A percentile compares a stretch with the other conserved stretches of the same genome.
Evolutionary conservation across 176 grass and related monocot genomes (phyloP).

Genomic region (Rhynchospora pubera): DNA sequence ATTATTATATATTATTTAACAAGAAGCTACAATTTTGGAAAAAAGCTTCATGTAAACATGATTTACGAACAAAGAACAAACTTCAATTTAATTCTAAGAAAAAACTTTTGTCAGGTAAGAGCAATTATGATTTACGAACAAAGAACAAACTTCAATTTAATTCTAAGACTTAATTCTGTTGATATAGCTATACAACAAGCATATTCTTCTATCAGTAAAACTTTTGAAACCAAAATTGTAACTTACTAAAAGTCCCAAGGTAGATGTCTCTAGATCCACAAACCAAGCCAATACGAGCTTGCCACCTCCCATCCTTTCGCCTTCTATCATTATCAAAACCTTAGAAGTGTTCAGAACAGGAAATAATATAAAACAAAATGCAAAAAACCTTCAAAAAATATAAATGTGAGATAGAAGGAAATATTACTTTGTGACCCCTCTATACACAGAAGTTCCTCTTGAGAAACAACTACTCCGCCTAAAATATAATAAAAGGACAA

Average conservation of each 20-base stretch:
- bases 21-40: neutral
- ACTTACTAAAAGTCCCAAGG: constrained; percentile 87
- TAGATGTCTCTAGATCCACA: constrained; percentile 93
- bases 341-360: neutral
- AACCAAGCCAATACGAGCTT: constrained; percentile 89
- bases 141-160: constrained; percentile 11
- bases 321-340: constrained; percentile 38
- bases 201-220: neutral
- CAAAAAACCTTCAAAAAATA: neutral
- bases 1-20: neutral
- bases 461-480: constrained; percentile 98
- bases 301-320: constrained; percentile 96
- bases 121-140: neutral
- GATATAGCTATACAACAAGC: neutral
- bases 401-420: constrained; percentile 16
- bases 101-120: neutral
- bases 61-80: too few relatives aligned
- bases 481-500: constrained; percentile 3
- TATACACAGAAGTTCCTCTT: constrained; percentile 91
- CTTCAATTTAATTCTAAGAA: too few relatives aligned
- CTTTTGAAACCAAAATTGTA: neutral
- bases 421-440: constrained; percentile 92
- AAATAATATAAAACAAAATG: constrained; percentile 20
- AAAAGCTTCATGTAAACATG: neutral
- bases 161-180: neutral